These are phyloP conservation scores for Agrocybe chaxingu DNA, from an alignment of 768 basidiomycete genomes.

Conservation along the genomic window DNA sequence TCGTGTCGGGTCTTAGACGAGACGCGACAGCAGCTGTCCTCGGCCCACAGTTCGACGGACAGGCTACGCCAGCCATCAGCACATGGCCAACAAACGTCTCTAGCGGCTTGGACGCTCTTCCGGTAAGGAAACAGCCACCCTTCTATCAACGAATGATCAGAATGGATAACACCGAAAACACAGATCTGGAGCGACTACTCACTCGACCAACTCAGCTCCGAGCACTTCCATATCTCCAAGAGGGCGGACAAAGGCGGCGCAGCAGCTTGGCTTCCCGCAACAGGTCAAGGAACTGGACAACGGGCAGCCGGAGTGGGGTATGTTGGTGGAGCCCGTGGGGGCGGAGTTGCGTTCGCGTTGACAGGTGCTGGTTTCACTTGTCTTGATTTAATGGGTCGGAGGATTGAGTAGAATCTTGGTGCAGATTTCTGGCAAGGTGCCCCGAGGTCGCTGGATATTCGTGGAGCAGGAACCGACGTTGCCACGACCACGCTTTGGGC, in stretches of 20 bases:
- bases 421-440: constrained; percentile 38
- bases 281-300: constrained; percentile 27
- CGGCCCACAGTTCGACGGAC: constrained; percentile 32
- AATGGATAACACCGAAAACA: not conserved
- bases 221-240: constrained; percentile 28
- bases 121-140: constrained; percentile 13
- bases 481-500: constrained; percentile 34
- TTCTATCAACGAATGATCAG: not conserved
- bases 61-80: constrained; percentile 27
- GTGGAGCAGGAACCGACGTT: constrained; percentile 24
- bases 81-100: constrained; percentile 34
- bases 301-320: constrained; percentile 33
- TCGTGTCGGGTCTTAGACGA: constrained; percentile 33
- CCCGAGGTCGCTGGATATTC: constrained; percentile 31
- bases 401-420: too few relatives aligned
- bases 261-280: constrained; percentile 17
- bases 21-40: constrained; percentile 36
- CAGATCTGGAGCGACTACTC: constrained; percentile 31
- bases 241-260: constrained; percentile 27
- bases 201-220: constrained; percentile 30
- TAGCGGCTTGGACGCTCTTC: constrained; percentile 25
- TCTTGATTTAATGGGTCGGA: too few relatives aligned
- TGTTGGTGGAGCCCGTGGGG: constrained; percentile 31
- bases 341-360: constrained; percentile 32
- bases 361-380: constrained; percentile 17